phyloP scores from a whole-genome alignment of 352 stramenopile species.

The Elongisporangium prolatum region DNA sequence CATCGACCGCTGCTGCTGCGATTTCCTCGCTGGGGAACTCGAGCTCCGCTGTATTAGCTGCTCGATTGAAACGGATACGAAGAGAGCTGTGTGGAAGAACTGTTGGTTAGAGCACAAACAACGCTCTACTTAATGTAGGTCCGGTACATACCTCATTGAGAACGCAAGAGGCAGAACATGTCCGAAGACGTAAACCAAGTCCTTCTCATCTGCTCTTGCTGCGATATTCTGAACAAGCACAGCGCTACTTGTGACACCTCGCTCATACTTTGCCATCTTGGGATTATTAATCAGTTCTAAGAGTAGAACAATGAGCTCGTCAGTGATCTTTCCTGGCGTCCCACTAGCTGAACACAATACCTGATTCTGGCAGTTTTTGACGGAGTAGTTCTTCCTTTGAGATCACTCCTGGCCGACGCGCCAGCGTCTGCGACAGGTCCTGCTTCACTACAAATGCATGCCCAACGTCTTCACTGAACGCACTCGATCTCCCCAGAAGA shows the following conservation, averaged over 20 bases:
- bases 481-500: constrained; percentile 13
- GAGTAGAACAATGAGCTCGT: background rate
- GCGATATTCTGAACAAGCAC: constrained; percentile 46
- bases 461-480: constrained; percentile 4
- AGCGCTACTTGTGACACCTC: constrained; percentile 18
- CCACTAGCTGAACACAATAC: constrained; percentile 23
- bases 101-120: background rate
- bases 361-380: constrained; percentile 23
- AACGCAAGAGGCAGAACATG: constrained; percentile 35
- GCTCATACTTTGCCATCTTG: constrained; percentile 29
- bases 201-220: constrained; percentile 35
- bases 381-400: constrained; percentile 48
- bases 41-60: constrained; percentile 7
- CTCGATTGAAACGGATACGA: constrained; percentile 5
- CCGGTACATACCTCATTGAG: constrained; percentile 26
- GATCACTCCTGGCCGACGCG: constrained; percentile 42
- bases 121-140: background rate
- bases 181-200: constrained; percentile 54
- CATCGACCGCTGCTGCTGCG: constrained; percentile 32
- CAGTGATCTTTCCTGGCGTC: background rate
- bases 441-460: background rate
- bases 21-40: constrained; percentile 22
- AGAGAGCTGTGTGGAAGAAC: constrained; percentile 2
- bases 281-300: constrained; percentile 28
- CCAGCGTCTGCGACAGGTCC: constrained; percentile 1